Evolutionary conservation across 129 eudicot species (phyloP).

Genomic region (Escallonia rubra): DNA sequence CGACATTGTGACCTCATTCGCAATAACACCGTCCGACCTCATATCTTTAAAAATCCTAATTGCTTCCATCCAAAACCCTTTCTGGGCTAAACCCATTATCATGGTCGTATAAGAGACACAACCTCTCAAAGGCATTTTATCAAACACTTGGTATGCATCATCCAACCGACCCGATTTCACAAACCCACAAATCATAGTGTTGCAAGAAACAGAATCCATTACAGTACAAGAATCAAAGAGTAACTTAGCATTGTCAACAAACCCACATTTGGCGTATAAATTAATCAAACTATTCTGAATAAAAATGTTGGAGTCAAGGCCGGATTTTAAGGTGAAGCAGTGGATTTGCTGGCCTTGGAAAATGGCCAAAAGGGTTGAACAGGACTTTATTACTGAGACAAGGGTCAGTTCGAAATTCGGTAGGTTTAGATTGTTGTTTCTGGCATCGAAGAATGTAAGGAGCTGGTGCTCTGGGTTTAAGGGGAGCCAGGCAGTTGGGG

Average conservation of each 20-base stretch:
- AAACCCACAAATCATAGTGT: constrained; percentile 67
- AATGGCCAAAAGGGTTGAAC: constrained; percentile 37
- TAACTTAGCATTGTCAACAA: constrained; percentile 36
- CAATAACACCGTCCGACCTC: constrained; percentile 50
- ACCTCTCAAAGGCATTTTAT: constrained; percentile 52
- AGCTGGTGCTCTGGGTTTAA: constrained; percentile 9
- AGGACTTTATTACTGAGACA: constrained; percentile 51
- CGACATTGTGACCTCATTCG: constrained; percentile 70
- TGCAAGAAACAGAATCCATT: constrained; percentile 55
- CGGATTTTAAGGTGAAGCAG: constrained; percentile 42
- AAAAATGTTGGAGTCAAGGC: constrained; percentile 51
- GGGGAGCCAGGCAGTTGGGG: neutral
- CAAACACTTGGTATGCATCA: constrained; percentile 74
- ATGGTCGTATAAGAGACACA: constrained; percentile 67
- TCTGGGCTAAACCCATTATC: constrained; percentile 73
- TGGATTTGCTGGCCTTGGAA: constrained; percentile 59
- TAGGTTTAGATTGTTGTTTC: neutral
- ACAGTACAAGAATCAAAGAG: constrained; percentile 38
- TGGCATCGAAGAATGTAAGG: constrained; percentile 7
- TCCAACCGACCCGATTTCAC: constrained; percentile 41
- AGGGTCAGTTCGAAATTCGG: constrained; percentile 35
- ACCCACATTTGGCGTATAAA: constrained; percentile 60
- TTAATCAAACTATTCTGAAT: constrained; percentile 73
- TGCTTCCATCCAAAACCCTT: constrained; percentile 51
- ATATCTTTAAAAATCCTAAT: constrained; percentile 54